Base-by-base conservation (phyloP, 129 eudicot species). In the Pulicaria dysenterica region DNA sequence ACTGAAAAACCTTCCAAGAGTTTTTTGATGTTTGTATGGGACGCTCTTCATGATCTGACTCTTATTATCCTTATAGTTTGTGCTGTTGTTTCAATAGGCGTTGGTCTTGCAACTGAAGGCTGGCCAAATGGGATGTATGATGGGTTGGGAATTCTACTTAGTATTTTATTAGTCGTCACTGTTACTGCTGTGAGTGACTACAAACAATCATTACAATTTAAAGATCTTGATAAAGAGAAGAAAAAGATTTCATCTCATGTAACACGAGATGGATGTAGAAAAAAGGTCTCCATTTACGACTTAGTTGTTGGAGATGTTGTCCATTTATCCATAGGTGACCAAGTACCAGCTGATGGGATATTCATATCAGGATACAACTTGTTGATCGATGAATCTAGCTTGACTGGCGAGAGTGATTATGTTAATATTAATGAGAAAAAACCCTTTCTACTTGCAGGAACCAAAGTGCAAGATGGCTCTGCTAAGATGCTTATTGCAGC, bases 231-330 rank as follows among this genome's bases (percentile, higher is more conserved):
- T 56, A 86, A 81, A 69, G 96, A 91, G 75, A 91, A 91, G 80
- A 91, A 91, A 44, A 91, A 91, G 80, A 86, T 88, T 38, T 79
- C 69, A 37, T 62, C 82, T 62, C 95, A 89, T 14, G 96, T 87
- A 48, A 85, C 84, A 11, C 75, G 98, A 59, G 94, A 89, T 70
- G 87, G 82, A 15, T 17, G 7, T 66, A 81, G 92, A 4, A 81
- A 83, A 69, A 83, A 85, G 76, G 77, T 89, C 9, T 85, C 92
- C 7, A 89, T 85, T 51, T 83, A 74, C 49, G 96, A 89, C 53
- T 51, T 93, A 46, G 96, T 93, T 51, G 96, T 89, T 59, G 98
- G 98, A 17, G 98, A 93, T 64, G 39, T 89, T 48, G 92, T 89
- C 10, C 85, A 81, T 69, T 56, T 93, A 19, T 81, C 81, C 2